These are phyloP conservation scores for Thielaviopsis punctulata DNA, from an alignment of 2,329 filamentous ascomycete genomes.

Conservation along the genomic window DNA sequence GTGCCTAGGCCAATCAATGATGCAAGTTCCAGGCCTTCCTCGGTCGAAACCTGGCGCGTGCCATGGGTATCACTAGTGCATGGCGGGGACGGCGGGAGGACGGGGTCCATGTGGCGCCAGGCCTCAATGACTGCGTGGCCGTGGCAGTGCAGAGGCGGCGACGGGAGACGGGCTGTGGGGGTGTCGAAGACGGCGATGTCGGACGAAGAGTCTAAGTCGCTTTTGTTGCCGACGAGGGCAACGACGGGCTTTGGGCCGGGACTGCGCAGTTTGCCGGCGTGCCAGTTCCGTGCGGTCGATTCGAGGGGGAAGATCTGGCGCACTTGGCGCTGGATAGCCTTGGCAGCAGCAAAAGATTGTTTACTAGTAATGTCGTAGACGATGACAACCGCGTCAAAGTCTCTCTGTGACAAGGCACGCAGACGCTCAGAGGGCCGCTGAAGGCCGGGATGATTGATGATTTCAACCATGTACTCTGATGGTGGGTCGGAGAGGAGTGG, in stretches of 20 bases:
- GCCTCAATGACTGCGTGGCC: not conserved
- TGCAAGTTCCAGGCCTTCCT: constrained; percentile 37
- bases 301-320: not conserved
- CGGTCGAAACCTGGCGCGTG: constrained; percentile 25
- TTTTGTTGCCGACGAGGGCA: not conserved
- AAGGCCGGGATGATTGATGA: constrained; percentile 17
- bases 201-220: not conserved
- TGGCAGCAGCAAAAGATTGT: constrained; percentile 14
- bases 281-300: not conserved
- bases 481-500: not conserved
- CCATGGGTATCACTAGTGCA: not conserved
- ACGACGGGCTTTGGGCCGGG: not conserved
- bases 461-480: constrained; percentile 16
- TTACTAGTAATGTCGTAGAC: constrained; percentile 17
- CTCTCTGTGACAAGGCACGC: constrained; percentile 13
- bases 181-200: not conserved
- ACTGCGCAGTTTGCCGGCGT: not conserved
- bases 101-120: not conserved
- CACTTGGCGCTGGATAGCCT: constrained; percentile 15
- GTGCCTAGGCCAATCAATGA: constrained; percentile 45
- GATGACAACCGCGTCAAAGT: constrained; percentile 18
- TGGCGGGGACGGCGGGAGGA: no score
- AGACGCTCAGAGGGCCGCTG: constrained; percentile 14
- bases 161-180: not conserved
- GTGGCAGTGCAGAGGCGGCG: no score